Evolutionary conservation across 768 basidiomycete genomes (phyloP).

Genomic region (Imleria badia): DNA sequence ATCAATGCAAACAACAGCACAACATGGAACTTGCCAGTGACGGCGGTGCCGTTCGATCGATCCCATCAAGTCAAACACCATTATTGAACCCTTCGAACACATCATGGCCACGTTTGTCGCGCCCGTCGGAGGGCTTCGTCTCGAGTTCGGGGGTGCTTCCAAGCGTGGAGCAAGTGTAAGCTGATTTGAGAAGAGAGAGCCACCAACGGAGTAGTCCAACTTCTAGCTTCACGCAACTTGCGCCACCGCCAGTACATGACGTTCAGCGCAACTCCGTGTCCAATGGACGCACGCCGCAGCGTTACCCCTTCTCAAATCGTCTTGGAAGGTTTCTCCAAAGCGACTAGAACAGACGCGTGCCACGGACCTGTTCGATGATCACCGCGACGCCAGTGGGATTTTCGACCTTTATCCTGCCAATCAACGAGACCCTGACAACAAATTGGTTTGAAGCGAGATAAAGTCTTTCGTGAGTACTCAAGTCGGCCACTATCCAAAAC

Average conservation of each 20-base stretch:
- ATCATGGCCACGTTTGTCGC: constrained; percentile 1
- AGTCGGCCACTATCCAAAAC: neutral
- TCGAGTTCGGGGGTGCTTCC: constrained; percentile 11
- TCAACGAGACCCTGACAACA: neutral
- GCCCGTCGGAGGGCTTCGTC: constrained; percentile 6
- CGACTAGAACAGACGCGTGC: no score
- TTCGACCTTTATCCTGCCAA: constrained; percentile 5
- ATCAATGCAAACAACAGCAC: no score
- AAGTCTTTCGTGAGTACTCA: neutral
- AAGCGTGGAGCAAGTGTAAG: neutral
- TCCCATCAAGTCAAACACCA: neutral
- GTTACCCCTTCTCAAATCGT: neutral
- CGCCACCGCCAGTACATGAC: constrained; percentile 6
- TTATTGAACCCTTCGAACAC: no score
- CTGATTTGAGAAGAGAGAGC: constrained; percentile 9
- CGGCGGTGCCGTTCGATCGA: neutral
- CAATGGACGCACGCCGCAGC: neutral
- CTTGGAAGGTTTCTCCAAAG: neutral
- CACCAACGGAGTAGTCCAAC: neutral
- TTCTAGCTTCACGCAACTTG: constrained; percentile 1
- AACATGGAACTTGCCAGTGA: neutral
- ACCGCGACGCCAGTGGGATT: constrained; percentile 4
- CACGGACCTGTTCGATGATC: constrained; percentile 1
- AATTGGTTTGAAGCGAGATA: neutral
- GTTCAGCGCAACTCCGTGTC: constrained; percentile 6